Percentiles rank a stretch among this genome's conserved stretches.
phyloP scores from a whole-genome alignment of 768 basidiomycete genomes.

The Royoungia palumana region DNA sequence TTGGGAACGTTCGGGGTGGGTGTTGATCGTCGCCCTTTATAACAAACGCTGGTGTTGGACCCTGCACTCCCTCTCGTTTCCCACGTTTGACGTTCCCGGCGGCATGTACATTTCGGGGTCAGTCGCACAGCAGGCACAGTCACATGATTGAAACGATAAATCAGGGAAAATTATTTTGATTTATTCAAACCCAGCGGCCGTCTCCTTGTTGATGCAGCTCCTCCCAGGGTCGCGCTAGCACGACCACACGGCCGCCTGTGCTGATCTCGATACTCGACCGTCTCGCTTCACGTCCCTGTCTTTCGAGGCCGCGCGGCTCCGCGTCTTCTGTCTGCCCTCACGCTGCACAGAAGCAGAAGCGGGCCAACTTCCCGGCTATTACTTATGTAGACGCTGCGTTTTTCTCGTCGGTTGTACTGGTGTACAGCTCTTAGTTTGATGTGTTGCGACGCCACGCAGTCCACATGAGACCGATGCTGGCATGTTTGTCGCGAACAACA shows the following conservation, averaged over 20 bases:
- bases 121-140: slow-evolving; percentile 26
- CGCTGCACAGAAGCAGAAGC: too few relatives aligned
- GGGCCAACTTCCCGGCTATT: not conserved
- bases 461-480: too few relatives aligned
- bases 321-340: not conserved
- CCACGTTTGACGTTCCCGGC: slow-evolving; percentile 36
- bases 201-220: not conserved
- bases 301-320: not conserved
- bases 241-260: slow-evolving; percentile 8
- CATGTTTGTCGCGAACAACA: not conserved
- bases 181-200: slow-evolving; percentile 22
- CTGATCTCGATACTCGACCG: not conserved
- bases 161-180: slow-evolving; percentile 17
- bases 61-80: slow-evolving; percentile 34
- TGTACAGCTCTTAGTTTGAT: not conserved
- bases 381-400: slow-evolving; percentile 13
- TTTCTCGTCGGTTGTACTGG: not conserved
- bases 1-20: slow-evolving; percentile 37
- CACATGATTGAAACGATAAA: slow-evolving; percentile 24
- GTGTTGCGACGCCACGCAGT: not conserved
- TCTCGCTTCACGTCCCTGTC: too few relatives aligned
- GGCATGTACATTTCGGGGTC: slow-evolving; percentile 28
- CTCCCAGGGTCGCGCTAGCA: not conserved
- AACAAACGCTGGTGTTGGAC: slow-evolving; percentile 33
- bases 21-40: slow-evolving; percentile 41